phyloP scores from a whole-genome alignment of 768 basidiomycete species.

The Suillus clintonianus region DNA sequence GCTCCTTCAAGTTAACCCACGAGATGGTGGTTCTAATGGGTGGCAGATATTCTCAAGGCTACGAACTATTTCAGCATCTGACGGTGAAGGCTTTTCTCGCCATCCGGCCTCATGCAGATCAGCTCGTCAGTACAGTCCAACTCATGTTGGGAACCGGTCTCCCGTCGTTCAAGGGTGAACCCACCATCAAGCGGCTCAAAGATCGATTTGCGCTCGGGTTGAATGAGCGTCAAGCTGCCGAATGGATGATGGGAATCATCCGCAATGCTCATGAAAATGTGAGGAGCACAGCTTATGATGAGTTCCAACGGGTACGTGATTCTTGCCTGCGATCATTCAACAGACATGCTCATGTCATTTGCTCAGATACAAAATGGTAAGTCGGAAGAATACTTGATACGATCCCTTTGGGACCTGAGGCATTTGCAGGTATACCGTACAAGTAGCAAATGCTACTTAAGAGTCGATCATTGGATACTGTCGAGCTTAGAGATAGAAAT shows the following conservation, averaged over 20 bases:
- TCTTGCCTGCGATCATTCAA: background rate
- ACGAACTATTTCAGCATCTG: constrained; percentile 89
- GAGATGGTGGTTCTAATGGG: constrained; percentile 99
- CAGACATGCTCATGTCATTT: background rate
- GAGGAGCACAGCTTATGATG: constrained; percentile 91
- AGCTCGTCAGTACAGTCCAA: constrained; percentile 83
- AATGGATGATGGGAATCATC: constrained; percentile 88
- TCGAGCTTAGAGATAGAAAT: background rate
- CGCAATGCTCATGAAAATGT: constrained; percentile 95
- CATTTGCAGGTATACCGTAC: constrained; percentile 30
- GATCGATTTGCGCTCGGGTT: constrained; percentile 85
- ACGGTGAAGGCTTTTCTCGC: constrained; percentile 97
- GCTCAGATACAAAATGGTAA: constrained; percentile 50
- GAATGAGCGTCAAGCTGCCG: constrained; percentile 89
- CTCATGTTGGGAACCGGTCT: constrained; percentile 95
- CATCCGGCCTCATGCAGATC: constrained; percentile 90
- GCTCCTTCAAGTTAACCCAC: constrained; percentile 96
- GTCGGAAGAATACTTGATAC: background rate
- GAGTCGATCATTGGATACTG: background rate
- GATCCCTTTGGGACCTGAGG: background rate
- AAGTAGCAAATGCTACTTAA: constrained; percentile 17
- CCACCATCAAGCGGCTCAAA: constrained; percentile 81
- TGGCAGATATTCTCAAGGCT: constrained; percentile 91
- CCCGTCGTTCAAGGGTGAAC: constrained; percentile 96
- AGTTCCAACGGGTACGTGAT: constrained; percentile 81